A percentile compares a stretch with the other conserved stretches of the same genome.
These are phyloP conservation scores for Tetrahymena malaccensis DNA, from an alignment of 73 alveolate species.

Conservation along the genomic window DNA sequence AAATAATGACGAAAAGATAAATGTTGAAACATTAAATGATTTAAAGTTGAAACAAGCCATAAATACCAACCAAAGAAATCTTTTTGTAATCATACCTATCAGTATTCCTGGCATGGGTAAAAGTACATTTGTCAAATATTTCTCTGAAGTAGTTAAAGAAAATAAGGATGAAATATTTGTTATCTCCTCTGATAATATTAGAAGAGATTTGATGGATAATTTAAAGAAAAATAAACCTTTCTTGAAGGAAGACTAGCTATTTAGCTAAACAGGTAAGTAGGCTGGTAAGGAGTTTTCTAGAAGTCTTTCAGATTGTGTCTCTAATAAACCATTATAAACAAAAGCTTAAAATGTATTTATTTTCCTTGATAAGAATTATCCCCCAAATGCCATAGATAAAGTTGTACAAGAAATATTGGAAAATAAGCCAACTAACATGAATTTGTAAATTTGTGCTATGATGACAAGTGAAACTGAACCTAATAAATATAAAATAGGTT, in stretches of 20 bases:
- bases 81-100: slow-evolving; percentile 66
- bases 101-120: slow-evolving; percentile 90
- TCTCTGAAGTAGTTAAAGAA: slow-evolving; percentile 46
- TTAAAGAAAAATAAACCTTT: slow-evolving; percentile 44
- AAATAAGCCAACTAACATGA: slow-evolving; percentile 11
- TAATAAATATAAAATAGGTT: neutral
- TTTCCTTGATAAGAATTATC: slow-evolving; percentile 81
- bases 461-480: neutral
- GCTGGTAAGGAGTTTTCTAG: slow-evolving; percentile 58
- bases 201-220: slow-evolving; percentile 60
- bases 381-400: slow-evolving; percentile 69
- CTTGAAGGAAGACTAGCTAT: slow-evolving; percentile 59
- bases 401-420: slow-evolving; percentile 43
- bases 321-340: slow-evolving; percentile 43
- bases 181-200: slow-evolving; percentile 51
- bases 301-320: slow-evolving; percentile 23
- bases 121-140: slow-evolving; percentile 51
- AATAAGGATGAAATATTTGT: neutral
- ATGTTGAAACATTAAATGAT: neutral
- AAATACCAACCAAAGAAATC: slow-evolving; percentile 19
- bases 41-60: neutral
- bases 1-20: neutral
- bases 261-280: slow-evolving; percentile 51
- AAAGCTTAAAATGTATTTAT: slow-evolving; percentile 22
- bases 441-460: neutral